phyloP scores from a whole-genome alignment of 2,329 filamentous ascomycete genomes.

The Seiridium unicorne region DNA sequence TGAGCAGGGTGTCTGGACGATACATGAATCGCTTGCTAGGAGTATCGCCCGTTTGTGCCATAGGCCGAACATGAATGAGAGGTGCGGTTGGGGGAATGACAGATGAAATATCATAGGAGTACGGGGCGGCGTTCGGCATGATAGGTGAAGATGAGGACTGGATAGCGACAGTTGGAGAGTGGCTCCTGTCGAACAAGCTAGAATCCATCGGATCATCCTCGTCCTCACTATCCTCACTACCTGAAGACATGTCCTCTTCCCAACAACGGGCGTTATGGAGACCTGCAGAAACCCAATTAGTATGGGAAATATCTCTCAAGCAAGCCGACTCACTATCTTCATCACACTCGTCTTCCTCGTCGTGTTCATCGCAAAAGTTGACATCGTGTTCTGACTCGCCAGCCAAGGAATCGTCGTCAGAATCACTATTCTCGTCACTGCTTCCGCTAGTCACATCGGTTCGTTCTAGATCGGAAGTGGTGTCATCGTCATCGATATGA shows the following conservation, averaged over 20 bases:
- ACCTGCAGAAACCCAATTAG: background rate
- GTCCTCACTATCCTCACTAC: background rate
- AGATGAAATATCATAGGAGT: no score
- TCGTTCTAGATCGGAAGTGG: background rate
- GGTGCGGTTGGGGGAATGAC: no score
- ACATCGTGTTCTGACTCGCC: background rate
- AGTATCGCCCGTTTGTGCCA: no score
- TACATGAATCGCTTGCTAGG: no score
- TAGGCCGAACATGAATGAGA: no score
- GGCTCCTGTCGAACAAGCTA: background rate
- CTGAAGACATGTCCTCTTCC: background rate
- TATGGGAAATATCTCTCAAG: background rate
- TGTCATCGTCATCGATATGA: background rate
- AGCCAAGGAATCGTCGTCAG: background rate
- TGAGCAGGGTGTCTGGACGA: background rate
- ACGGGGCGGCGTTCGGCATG: background rate
- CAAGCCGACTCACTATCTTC: background rate
- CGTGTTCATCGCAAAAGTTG: background rate
- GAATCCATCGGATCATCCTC: background rate
- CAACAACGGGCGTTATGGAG: background rate
- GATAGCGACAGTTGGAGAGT: background rate
- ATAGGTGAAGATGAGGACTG: background rate
- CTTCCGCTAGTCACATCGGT: background rate
- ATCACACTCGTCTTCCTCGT: background rate
- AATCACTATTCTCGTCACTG: background rate